Evolutionary conservation across 441 rosid genomes (phyloP).

Genomic region (Gossypium gossypioides): DNA sequence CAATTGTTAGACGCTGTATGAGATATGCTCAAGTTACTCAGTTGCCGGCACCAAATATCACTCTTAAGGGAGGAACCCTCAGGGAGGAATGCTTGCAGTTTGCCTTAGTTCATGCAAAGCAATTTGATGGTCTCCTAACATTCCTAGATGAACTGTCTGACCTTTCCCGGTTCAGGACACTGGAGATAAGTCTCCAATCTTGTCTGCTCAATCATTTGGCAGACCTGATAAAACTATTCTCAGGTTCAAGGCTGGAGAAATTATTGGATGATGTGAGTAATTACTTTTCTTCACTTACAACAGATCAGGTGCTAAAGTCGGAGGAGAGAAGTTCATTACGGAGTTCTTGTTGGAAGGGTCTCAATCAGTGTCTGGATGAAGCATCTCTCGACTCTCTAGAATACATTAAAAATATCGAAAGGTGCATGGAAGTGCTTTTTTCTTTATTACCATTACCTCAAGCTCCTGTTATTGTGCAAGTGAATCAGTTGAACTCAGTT

Average conservation of each 20-base stretch:
- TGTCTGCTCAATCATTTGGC: slow-evolving; percentile 55
- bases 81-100: slow-evolving; percentile 66
- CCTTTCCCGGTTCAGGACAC: slow-evolving; percentile 55
- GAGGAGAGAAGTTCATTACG: slow-evolving; percentile 47
- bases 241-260: slow-evolving; percentile 71
- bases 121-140: slow-evolving; percentile 51
- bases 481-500: slow-evolving; percentile 21
- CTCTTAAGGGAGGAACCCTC: slow-evolving; percentile 34
- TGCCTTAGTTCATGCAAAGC: slow-evolving; percentile 58
- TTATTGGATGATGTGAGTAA: slow-evolving; percentile 50
- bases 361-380: slow-evolving; percentile 61
- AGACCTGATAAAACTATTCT: slow-evolving; percentile 54
- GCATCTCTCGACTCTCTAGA: slow-evolving; percentile 46
- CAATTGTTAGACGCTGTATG: slow-evolving; percentile 70
- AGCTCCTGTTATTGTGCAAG: slow-evolving; percentile 19
- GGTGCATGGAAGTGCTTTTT: slow-evolving; percentile 65
- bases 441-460: slow-evolving; percentile 44
- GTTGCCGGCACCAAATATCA: slow-evolving; percentile 28
- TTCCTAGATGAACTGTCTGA: slow-evolving; percentile 77
- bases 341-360: slow-evolving; percentile 77
- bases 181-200: slow-evolving; percentile 54
- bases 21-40: slow-evolving; percentile 41
- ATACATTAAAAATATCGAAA: slow-evolving; percentile 43
- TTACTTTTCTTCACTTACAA: slow-evolving; percentile 38
- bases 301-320: slow-evolving; percentile 29